These are phyloP conservation scores for Pistacia vera DNA, from an alignment of 345 rosid genomes.

Conservation along the genomic window DNA sequence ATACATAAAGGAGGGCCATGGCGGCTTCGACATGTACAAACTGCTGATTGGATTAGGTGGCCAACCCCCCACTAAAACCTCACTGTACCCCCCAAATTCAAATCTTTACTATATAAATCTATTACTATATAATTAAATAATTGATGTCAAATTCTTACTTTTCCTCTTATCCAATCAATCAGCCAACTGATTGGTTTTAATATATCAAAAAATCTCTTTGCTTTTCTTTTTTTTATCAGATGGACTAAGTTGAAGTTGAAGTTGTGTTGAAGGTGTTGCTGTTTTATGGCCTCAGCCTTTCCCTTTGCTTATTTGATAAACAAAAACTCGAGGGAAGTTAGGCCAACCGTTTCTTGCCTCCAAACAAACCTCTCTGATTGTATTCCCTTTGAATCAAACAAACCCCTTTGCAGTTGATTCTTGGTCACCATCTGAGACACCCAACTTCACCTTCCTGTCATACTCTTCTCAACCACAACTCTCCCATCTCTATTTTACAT, in stretches of 20 bases:
- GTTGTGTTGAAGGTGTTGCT: slow-evolving; percentile 41
- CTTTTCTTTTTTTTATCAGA: not conserved
- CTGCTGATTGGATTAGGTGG: slow-evolving; percentile 34
- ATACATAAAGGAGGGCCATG: not conserved
- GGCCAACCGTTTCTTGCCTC: slow-evolving; percentile 71
- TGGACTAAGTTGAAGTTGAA: slow-evolving; percentile 21
- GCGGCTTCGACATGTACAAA: not conserved
- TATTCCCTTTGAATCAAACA: slow-evolving; percentile 62
- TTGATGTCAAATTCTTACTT: not conserved
- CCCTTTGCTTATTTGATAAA: slow-evolving; percentile 47
- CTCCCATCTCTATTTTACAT: slow-evolving; percentile 11
- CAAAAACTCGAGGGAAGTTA: slow-evolving; percentile 65
- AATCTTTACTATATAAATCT: not conserved
- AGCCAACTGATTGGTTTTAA: not conserved
- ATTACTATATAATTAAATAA: too few species aligned
- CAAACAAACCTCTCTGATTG: slow-evolving; percentile 22
- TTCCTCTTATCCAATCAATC: slow-evolving; percentile 18
- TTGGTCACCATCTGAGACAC: slow-evolving; percentile 89
- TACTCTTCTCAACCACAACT: slow-evolving; percentile 34
- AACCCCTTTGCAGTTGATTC: slow-evolving; percentile 53
- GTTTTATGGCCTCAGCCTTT: slow-evolving; percentile 6
- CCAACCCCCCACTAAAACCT: slow-evolving; percentile 29
- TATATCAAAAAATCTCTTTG: not conserved
- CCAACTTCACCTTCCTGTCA: slow-evolving; percentile 78
- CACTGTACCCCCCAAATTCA: slow-evolving; percentile 43